Evolutionary conservation across 2,329 filamentous ascomycete genomes (phyloP), one percentile per base, ranked within the genome.

Genomic region (Tolypocladium sp.): DNA sequence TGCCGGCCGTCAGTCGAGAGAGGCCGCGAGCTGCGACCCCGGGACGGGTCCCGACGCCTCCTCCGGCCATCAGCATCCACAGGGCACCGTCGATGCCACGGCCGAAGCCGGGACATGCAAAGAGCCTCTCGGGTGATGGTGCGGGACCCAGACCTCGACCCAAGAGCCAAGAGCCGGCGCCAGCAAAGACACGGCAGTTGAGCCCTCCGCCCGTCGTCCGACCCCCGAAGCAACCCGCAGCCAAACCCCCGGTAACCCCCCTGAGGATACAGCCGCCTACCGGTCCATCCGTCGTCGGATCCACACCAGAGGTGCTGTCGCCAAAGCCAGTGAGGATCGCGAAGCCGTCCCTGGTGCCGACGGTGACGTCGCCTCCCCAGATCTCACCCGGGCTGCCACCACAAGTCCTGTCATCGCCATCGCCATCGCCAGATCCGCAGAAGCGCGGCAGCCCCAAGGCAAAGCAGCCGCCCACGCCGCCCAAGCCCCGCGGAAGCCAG

Each of bases 401-500:
- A 55, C 41, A 63, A 38, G 63, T 60, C 37, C 60, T 65, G 40
- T 41, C 61, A 27, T 58, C 61, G 15, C 66, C 64, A 12, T 62
- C 67, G 1, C 64, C 66, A 2, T 69, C 70, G 9, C 66, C 67
- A 2, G 69, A 70, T 59, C 69, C 69, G 10, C 63, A 60, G 58
- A 74, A 71, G 58, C 67, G 63, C 9, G 66, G 61, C 22, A 49
- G 44, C 8, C 20, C 60, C 6, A 62, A 58, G 51, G 17, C 60
- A 4, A 64, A 61, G 53, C 27, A 69, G 17, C 69, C 75, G 17
- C 75, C 76, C 1, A 71, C 72, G 20, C 74, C 74, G 1, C 74
- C 74, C 2, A 68, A 74, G 49, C 71, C 71, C 12, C 65, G 73
- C 2, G 70, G 68, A 2, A 65, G 66, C 37, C 64, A 63, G 22